Base-by-base conservation (phyloP, 306 rosid genomes). In the Parietaria judaica region DNA sequence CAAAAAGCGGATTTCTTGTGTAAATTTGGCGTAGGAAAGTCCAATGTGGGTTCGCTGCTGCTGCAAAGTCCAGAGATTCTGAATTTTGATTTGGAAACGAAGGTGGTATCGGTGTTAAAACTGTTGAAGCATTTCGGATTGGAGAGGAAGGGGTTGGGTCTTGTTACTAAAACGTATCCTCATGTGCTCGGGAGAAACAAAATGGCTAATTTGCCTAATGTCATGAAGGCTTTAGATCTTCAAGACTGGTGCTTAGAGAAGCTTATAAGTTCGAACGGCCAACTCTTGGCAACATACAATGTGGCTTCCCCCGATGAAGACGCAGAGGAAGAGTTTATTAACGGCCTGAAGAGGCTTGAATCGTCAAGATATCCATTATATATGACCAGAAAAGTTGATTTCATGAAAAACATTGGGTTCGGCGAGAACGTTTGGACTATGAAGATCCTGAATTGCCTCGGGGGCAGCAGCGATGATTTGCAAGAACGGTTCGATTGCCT, bases 381-480 rank as follows among this genome's bases (percentile, higher is more conserved):
- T 70, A 78, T 64, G 58, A 69, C 84, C 79, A 63, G 43, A 54
- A 90, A 84, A 78, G 74, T 90, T 15, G 64, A 82, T 23, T 84
- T 84, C 75, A 56, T 90, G 80, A 95, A 79, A 66, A 36, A 74
- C 56, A 61, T 70, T 17, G 97, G 97, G 56, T 90, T 80, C 78
- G 97, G 95, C 36, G 94, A 86, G 81, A 90, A 84, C 67, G 74
- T 79, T 65, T 23, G 77, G 66, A 86, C 86, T 56, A 58, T 82
- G 64, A 53, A 67, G 54, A 62, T 79, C 68, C 74, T 82, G 6
- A 11, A 55, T 49, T 23, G 47, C 39, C 39, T 90, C 81, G 86
- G 79, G 46, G 97, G 95, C 16, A 63, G 67, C 3, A 52, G 80
- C 11, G 31, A 36, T 2, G 77, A 82, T 68, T 67, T 86, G 65